A percentile compares a stretch with the other conserved stretches of the same genome.
Evolutionary conservation across 116 monocot species (phyloP).

Genomic region (Cymodocea nodosa): DNA sequence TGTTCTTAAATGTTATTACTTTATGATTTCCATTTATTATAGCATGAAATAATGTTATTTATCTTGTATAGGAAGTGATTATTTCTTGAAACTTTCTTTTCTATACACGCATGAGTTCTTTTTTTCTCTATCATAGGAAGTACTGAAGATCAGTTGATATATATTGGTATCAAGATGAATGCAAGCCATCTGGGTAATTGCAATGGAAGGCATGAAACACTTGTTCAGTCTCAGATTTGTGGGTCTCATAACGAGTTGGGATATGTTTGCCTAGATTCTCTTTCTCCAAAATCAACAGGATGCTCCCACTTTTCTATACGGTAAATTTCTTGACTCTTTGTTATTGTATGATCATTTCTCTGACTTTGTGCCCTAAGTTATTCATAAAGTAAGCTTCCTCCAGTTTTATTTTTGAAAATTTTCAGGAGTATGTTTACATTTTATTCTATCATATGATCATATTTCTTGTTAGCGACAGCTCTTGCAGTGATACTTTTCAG

Average conservation of each 20-base stretch:
- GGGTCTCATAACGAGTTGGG: slow-evolving; percentile 2
- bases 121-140: not conserved
- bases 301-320: slow-evolving; percentile 12
- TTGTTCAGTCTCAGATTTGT: slow-evolving; percentile 1
- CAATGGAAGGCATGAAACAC: not conserved
- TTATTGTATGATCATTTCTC: not conserved
- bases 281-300: not conserved
- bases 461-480: not conserved
- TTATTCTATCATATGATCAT: not conserved
- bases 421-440: not conserved
- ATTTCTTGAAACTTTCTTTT: not conserved
- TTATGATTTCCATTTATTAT: too few species aligned
- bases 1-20: not conserved
- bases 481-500: not conserved
- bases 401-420: not conserved
- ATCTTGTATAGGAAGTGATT: not conserved
- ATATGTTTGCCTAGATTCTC: not conserved
- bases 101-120: not conserved
- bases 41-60: not conserved
- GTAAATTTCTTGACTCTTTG: not conserved
- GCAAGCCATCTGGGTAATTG: slow-evolving; percentile 1
- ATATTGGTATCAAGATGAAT: not conserved
- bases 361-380: not conserved
- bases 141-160: not conserved
- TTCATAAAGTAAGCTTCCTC: not conserved